Evolutionary conservation across 2,329 filamentous ascomycete species (phyloP), one percentile per base, ranked within the genome.

Genomic region (Fusarium tanahbumbuense): DNA sequence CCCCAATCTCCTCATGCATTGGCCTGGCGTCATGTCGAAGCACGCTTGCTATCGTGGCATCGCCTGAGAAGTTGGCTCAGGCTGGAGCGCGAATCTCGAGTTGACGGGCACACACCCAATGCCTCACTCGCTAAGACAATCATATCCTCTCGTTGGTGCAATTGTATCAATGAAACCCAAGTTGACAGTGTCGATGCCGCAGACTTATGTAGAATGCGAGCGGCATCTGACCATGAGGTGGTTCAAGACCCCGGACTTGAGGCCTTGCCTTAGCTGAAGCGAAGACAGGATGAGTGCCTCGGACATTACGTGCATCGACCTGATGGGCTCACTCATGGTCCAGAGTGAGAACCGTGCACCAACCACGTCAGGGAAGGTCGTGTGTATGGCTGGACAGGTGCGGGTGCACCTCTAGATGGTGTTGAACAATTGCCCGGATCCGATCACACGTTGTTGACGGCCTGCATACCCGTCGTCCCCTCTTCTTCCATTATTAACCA

Each of bases 1-100:
- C 56, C 60, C 30, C 44, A 57, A 60, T 63, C 57, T 73, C 64
- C 68, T 67, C 65, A 71, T 73, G 67, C 64, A 72, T 71, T 65
- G 64, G 66, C 41, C 72, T 67, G 71, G 68, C 75, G 74, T 75
- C 68, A 73, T 71, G 73, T 74, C 62, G 68, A 73, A 68, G 62
- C 71, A 74, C 71, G 73, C 73, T 77, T 77, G 78, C 77, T 76
- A 74, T 81, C 79, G 79, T 82, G 80, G 80, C 80, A 81, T 63
- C 71, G 68, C 71, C 76, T 79, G 74, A 78, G 72, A 72, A 77
- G 76, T 73, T 75, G 62, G 50, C 63, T 65, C 59, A 52, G 54
- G 50, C 45, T 58, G 61, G 63, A 47, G 52, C 49, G 55, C 64
- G 62, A 64, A 54, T 47, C 57, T 55, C 45, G 54, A 65, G 56